Evolutionary conservation across 257 asterid species (phyloP), one percentile per base, ranked within the genome.

Genomic region (Ligustrum vulgare): DNA sequence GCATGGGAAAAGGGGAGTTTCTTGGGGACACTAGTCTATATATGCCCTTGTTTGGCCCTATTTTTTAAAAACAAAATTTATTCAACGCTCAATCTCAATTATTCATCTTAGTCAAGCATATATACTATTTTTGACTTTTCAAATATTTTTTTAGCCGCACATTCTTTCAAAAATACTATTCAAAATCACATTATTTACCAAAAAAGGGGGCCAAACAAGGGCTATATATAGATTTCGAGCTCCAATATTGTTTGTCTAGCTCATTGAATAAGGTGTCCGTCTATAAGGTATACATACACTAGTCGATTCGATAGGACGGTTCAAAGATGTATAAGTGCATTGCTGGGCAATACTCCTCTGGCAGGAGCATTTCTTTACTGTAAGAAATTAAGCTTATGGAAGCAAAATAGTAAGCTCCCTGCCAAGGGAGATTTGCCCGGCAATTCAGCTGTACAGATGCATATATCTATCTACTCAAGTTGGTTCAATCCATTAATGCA

Each of bases 351-450:
- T 32, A 80, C 92, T 86, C 90, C 83, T 80, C 67, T 73, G 90
- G 87, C 87, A 86, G 92, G 69, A 74, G 84, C 82, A n/a, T n/a
- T n/a, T 72, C 9, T 25, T 31, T 4, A 1, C 12, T 37, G 43
- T 11, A 37, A 37, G 43, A 37, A 22, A 5, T 13, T 47, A 62
- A 70, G 88, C 84, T 76, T 66, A 80, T 23, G 18, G 60, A 16
- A 37, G 18, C 35, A 34, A 31, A 54, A 51, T 18, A 25, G 18
- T 56, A 12, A 28, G 82, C 71, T 56, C 25, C 22, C 93, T 85
- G 87, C 89, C 93, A 86, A 86, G 83, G 93, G 91, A 88, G 91
- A 86, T 88, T 88, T 88, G 89, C 93, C 91, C 89, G 76, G 91
- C 80, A 83, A 84, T 86, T 77, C 85, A 81, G 13, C 77, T 73